Percentiles rank a stretch among this genome's conserved stretches.
These are phyloP conservation scores for Sequoia sempervirens DNA, from an alignment of 75 land plant genomes.

Conservation along the genomic window DNA sequence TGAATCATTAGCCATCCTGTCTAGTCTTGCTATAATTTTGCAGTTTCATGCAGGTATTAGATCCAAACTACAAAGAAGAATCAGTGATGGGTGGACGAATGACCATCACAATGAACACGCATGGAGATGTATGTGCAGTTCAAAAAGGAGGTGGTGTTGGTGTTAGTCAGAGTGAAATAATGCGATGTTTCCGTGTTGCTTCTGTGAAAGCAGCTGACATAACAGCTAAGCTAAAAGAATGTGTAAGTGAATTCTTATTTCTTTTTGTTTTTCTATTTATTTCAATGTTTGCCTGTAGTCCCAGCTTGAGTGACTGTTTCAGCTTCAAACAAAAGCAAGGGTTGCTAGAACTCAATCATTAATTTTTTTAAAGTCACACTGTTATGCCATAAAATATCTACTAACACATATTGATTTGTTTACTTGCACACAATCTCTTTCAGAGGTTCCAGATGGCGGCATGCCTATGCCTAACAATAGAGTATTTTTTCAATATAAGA, in stretches of 20 bases:
- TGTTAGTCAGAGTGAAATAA: too few relatives aligned
- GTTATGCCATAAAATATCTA: too few relatives aligned
- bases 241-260: slow-evolving; percentile 42
- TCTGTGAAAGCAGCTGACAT: slow-evolving; percentile 36
- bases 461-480: too few relatives aligned
- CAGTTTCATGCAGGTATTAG: slow-evolving; percentile 36
- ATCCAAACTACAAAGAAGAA: too few relatives aligned
- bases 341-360: background rate
- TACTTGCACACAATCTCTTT: too few relatives aligned
- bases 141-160: background rate
- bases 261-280: background rate
- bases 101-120: too few relatives aligned
- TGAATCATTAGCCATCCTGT: background rate
- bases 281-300: background rate
- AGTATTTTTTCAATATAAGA: too few relatives aligned
- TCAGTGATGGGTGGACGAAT: too few relatives aligned
- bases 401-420: background rate
- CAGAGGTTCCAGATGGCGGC: too few relatives aligned
- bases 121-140: too few relatives aligned
- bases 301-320: background rate
- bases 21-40: background rate
- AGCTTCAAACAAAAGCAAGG: background rate
- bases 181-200: too few relatives aligned
- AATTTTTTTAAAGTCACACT: background rate
- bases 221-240: slow-evolving; percentile 63